phyloP scores from a whole-genome alignment of 495 filamentous ascomycete genomes.

The Penicillium turbatum region DNA sequence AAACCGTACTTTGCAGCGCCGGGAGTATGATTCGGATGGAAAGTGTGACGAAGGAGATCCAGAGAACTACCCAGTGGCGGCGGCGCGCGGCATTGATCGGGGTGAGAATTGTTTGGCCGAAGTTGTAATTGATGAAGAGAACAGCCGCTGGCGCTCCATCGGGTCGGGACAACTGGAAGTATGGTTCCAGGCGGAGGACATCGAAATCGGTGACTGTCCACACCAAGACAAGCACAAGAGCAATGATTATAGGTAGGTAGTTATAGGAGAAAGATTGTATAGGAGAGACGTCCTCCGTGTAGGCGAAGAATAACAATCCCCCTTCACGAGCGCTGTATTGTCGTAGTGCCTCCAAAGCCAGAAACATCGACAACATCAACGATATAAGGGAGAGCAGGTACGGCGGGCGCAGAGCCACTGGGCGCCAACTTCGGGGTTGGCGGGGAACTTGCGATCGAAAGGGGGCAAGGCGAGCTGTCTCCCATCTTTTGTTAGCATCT shows the following conservation, averaged over 20 bases:
- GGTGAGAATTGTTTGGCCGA: conserved; percentile 39
- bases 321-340: conserved; percentile 33
- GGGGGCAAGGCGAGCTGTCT: conserved; percentile 17
- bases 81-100: conserved; percentile 35
- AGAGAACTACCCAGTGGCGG: conserved; percentile 36
- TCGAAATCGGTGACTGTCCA: conserved; percentile 44
- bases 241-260: conserved; percentile 37
- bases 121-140: conserved; percentile 44
- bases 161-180: conserved; percentile 37
- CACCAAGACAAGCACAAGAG: conserved; percentile 32
- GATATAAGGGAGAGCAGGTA: conserved; percentile 31
- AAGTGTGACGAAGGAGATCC: conserved; percentile 34
- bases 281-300: conserved; percentile 34
- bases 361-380: conserved; percentile 21
- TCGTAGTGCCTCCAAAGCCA: conserved; percentile 31
- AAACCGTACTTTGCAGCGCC: conserved; percentile 34
- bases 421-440: conserved; percentile 31
- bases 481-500: neutral
- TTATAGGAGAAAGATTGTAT: conserved; percentile 37
- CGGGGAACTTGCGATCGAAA: conserved; percentile 6
- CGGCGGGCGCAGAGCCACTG: conserved; percentile 32
- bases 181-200: conserved; percentile 40
- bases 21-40: conserved; percentile 38
- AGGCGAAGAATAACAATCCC: conserved; percentile 31
- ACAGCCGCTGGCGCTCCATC: conserved; percentile 35